These are phyloP conservation scores for Kazachstania kunashirensis DNA, from an alignment of 805 yeast genomes.

Conservation along the genomic window DNA sequence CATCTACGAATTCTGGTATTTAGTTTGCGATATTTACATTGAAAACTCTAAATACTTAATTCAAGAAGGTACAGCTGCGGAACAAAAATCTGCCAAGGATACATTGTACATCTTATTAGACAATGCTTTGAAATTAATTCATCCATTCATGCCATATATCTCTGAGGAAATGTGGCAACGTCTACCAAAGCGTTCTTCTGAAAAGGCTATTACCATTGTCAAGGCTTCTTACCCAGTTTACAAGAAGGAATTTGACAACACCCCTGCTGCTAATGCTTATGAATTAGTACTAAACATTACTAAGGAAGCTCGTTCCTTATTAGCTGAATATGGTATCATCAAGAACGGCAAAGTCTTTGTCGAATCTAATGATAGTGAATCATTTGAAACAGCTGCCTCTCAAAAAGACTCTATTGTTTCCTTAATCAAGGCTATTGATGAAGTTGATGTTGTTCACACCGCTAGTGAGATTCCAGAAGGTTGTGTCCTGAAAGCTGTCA, in stretches of 20 bases:
- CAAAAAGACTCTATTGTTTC: slow-evolving; percentile 86
- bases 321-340: slow-evolving; percentile 81
- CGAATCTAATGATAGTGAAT: slow-evolving; percentile 46
- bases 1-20: slow-evolving; percentile 90
- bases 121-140: slow-evolving; percentile 82
- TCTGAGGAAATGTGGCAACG: slow-evolving; percentile 99
- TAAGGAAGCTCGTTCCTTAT: slow-evolving; percentile 82
- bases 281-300: slow-evolving; percentile 79
- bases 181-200: slow-evolving; percentile 76
- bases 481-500: slow-evolving; percentile 75
- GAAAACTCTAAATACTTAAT: slow-evolving; percentile 93
- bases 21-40: slow-evolving; percentile 94
- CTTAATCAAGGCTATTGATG: slow-evolving; percentile 81
- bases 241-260: slow-evolving; percentile 50
- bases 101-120: slow-evolving; percentile 90
- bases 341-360: slow-evolving; percentile 82
- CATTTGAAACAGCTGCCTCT: slow-evolving; percentile 43
- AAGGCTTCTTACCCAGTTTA: slow-evolving; percentile 72
- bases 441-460: slow-evolving; percentile 52
- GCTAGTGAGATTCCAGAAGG: slow-evolving; percentile 69
- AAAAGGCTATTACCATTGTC: slow-evolving; percentile 59
- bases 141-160: slow-evolving; percentile 96
- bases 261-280: slow-evolving; percentile 61
- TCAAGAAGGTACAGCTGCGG: slow-evolving; percentile 78
- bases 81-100: slow-evolving; percentile 84